Percentiles rank a stretch among this genome's conserved stretches.
These are phyloP conservation scores for Mucuna pruriens DNA, from an alignment of 306 rosid species.

Conservation along the genomic window DNA sequence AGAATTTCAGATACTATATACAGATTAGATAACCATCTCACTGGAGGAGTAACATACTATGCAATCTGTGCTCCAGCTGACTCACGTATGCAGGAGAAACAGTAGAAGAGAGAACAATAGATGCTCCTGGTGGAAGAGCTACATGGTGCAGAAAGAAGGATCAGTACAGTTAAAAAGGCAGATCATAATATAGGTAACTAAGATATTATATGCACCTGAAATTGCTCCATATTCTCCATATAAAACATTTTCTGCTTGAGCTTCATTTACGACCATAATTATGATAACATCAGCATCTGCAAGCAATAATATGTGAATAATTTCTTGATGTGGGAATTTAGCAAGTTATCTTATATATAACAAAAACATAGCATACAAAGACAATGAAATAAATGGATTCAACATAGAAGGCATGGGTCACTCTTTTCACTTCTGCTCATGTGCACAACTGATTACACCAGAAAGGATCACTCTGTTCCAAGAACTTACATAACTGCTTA, in stretches of 20 bases:
- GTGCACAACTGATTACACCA: background rate
- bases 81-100: conserved; percentile 94
- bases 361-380: background rate
- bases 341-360: conserved; percentile 12
- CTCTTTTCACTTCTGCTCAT: conserved; percentile 27
- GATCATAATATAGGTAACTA: conserved; percentile 12
- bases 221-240: conserved; percentile 90
- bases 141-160: conserved; percentile 39
- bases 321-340: conserved; percentile 24
- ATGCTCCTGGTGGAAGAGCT: conserved; percentile 88
- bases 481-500: conserved; percentile 5
- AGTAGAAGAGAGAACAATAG: conserved; percentile 84
- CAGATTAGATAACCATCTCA: conserved; percentile 34
- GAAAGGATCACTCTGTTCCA: background rate
- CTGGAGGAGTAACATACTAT: conserved; percentile 58
- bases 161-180: conserved; percentile 32
- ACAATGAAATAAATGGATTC: conserved; percentile 2
- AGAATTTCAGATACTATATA: conserved; percentile 26
- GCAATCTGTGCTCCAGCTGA: conserved; percentile 77
- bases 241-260: conserved; percentile 81
- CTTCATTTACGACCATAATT: conserved; percentile 89
- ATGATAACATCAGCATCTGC: conserved; percentile 86
- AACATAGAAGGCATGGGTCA: background rate
- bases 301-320: conserved; percentile 37
- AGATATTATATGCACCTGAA: conserved; percentile 67